These are phyloP conservation scores for Lathyrus tuberosus DNA, from an alignment of 306 rosid genomes.

Conservation along the genomic window DNA sequence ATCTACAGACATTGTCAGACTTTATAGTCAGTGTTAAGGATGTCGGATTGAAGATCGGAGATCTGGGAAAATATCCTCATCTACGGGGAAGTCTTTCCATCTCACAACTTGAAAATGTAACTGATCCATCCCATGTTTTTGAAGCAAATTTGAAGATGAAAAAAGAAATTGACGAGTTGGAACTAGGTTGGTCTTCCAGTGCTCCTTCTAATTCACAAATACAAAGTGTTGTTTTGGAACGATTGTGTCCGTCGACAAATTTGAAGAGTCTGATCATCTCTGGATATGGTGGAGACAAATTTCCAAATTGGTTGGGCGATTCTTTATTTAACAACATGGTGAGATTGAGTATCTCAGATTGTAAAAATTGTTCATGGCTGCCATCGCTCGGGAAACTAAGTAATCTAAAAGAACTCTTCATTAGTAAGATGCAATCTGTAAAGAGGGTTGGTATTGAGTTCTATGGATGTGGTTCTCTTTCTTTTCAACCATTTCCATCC, in stretches of 20 bases:
- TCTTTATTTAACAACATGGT: slow-evolving; percentile 3
- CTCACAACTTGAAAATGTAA: background rate
- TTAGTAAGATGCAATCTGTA: background rate
- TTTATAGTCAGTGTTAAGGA: background rate
- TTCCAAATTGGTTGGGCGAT: background rate
- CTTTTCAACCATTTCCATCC: slow-evolving; percentile 29
- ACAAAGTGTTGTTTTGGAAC: slow-evolving; percentile 18
- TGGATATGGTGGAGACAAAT: no score
- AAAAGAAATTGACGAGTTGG: no score
- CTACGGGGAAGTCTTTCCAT: slow-evolving; percentile 21
- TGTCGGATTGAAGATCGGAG: slow-evolving; percentile 1
- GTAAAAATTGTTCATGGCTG: slow-evolving; percentile 1
- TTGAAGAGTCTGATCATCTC: no score
- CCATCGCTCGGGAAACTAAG: slow-evolving; percentile 14
- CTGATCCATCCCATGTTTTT: no score
- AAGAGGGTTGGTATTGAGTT: slow-evolving; percentile 16
- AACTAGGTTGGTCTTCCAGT: background rate
- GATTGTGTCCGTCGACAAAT: background rate
- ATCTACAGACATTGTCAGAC: background rate
- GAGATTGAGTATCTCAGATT: background rate
- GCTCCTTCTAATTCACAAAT: background rate
- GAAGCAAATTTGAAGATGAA: no score
- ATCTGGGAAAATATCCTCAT: background rate
- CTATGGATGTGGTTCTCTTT: slow-evolving; percentile 5
- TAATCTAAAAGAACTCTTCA: slow-evolving; percentile 14